Conservation (phyloP, 257 asterid genomes). For the Solanum medicagineum region DNA sequence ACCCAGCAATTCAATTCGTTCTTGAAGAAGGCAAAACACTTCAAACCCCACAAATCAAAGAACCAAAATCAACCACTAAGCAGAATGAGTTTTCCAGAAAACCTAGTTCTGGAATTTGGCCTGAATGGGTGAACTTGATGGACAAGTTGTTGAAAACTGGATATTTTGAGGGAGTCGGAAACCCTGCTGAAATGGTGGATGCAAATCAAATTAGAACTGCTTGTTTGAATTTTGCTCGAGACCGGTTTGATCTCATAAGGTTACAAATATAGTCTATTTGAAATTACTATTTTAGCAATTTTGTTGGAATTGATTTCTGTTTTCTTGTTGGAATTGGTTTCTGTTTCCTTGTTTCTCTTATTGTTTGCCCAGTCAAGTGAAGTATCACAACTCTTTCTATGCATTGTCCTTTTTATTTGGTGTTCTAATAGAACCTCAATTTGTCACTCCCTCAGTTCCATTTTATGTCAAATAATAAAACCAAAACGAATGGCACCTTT, state of each 20-base stretch:
- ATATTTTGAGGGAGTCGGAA: constrained; percentile 49
- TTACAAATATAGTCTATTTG: constrained; percentile 1
- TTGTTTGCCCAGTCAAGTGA: neutral
- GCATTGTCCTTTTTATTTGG: neutral
- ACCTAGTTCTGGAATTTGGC: constrained; percentile 29
- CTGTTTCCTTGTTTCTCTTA: neutral
- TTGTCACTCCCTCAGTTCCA: neutral
- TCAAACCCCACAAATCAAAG: constrained; percentile 3
- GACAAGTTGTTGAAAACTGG: constrained; percentile 39
- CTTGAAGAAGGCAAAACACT: constrained; percentile 36
- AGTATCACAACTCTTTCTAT: neutral
- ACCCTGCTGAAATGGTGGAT: constrained; percentile 43
- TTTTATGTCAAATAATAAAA: neutral
- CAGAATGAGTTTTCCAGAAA: constrained; percentile 8
- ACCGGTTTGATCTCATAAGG: constrained; percentile 62
- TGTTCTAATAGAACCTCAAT: neutral
- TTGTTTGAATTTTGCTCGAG: constrained; percentile 76
- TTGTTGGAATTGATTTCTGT: neutral
- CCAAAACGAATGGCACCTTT: neutral
- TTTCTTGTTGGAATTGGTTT: neutral
- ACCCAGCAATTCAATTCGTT: constrained; percentile 51
- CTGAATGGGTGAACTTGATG: constrained; percentile 74
- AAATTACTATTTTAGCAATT: neutral
- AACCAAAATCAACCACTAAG: neutral
- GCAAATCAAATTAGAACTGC: constrained; percentile 66